Conservation (phyloP, 2,329 filamentous ascomycete species). For the Bipolaris victoriae region DNA sequence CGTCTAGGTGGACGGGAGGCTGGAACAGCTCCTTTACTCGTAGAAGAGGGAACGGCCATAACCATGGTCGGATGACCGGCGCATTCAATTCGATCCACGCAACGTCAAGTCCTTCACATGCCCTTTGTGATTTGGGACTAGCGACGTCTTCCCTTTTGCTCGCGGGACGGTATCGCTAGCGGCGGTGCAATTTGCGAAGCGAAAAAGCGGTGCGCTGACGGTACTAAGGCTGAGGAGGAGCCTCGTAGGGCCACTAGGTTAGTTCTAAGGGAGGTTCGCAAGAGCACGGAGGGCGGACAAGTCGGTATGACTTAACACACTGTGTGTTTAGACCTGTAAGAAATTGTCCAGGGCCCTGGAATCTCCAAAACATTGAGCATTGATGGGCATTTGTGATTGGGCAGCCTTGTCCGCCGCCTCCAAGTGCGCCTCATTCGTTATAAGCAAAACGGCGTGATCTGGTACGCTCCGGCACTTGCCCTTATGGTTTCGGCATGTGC, state of each 20-base stretch:
- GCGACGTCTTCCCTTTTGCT: conserved; percentile 5
- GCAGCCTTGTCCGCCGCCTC: not conserved
- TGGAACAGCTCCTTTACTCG: not conserved
- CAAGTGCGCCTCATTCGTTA: not conserved
- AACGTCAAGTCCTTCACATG: conserved; percentile 9
- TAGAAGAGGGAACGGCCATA: not conserved
- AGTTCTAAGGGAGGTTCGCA: not conserved
- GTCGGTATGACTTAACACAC: not conserved
- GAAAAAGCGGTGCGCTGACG: not conserved
- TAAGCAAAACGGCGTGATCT: not conserved
- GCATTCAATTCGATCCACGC: conserved; percentile 10
- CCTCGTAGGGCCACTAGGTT: not conserved
- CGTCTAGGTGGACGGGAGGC: conserved; percentile 11
- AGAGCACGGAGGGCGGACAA: not conserved
- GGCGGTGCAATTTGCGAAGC: conserved; percentile 11
- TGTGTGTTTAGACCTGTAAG: not conserved
- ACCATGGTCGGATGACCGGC: conserved; percentile 12
- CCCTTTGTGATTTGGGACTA: conserved; percentile 13
- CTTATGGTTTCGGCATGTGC: conserved; percentile 11
- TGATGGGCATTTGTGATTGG: not conserved
- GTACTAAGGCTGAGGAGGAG: not conserved
- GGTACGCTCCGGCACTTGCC: not conserved
- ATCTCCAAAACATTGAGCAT: not conserved
- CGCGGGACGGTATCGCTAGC: conserved; percentile 12
- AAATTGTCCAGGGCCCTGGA: not conserved